Percentiles rank a stretch among this genome's conserved stretches.
Evolutionary conservation across 805 yeast species (phyloP).

Genomic region (Barnettozyma wickerhamii): DNA sequence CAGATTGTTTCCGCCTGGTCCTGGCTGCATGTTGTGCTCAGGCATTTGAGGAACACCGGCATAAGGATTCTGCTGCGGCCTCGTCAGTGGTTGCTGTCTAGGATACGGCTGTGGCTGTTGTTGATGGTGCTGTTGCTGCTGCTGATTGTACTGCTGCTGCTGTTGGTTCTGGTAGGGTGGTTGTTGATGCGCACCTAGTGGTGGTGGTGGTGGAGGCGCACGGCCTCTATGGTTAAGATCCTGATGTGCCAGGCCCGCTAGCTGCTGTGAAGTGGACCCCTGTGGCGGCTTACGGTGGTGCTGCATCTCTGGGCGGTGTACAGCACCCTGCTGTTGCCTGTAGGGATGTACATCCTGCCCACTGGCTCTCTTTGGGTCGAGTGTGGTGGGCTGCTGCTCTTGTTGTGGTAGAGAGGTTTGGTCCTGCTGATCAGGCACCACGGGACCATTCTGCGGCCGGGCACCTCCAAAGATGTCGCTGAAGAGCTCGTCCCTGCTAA

Average conservation of each 20-base stretch:
- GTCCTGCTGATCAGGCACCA: not conserved
- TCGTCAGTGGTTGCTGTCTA: constrained; percentile 8
- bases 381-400: too few relatives aligned
- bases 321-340: not conserved
- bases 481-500: constrained; percentile 27
- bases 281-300: constrained; percentile 1
- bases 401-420: too few relatives aligned
- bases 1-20: not conserved
- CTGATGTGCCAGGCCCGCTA: not conserved
- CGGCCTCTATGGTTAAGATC: not conserved
- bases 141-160: constrained; percentile 14
- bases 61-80: constrained; percentile 2
- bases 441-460: constrained; percentile 14
- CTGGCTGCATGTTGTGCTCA: constrained; percentile 7
- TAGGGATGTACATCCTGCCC: too few relatives aligned
- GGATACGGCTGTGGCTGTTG: not conserved
- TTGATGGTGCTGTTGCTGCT: constrained; percentile 19
- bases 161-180: constrained; percentile 13
- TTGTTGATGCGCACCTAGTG: constrained; percentile 1
- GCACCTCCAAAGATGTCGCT: constrained; percentile 29
- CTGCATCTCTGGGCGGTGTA: constrained; percentile 6
- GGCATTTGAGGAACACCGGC: constrained; percentile 1
- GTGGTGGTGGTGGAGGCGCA: too few relatives aligned
- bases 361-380: too few relatives aligned
- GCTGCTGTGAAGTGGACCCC: constrained; percentile 1